Conservation (phyloP, 495 filamentous ascomycete genomes). For the Xylaria flabelliformis region DNA sequence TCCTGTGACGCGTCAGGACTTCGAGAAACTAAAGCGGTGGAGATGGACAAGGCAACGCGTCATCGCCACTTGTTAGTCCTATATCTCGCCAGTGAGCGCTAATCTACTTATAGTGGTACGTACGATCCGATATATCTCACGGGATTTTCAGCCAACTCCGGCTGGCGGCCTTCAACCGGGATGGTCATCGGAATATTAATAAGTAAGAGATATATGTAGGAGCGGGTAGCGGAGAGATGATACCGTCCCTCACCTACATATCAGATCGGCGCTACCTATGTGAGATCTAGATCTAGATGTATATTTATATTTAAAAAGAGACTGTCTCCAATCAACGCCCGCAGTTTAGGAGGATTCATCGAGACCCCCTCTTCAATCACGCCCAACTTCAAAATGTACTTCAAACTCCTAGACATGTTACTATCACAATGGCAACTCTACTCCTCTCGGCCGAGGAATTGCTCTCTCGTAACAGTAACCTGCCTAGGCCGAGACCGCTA, state of each 20-base stretch:
- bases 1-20: background rate
- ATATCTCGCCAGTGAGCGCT: background rate
- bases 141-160: background rate
- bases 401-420: background rate
- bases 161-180: slow-evolving; percentile 19
- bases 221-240: slow-evolving; percentile 21
- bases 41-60: background rate
- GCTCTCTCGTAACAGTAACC: background rate
- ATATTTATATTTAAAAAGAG: slow-evolving; percentile 13
- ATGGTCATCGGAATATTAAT: slow-evolving; percentile 20
- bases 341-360: background rate
- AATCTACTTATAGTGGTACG: background rate
- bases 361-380: background rate
- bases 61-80: slow-evolving; percentile 1
- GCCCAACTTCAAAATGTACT: slow-evolving; percentile 7
- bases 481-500: slow-evolving; percentile 22
- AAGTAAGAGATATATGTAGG: slow-evolving; percentile 15
- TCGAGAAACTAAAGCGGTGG: slow-evolving; percentile 4
- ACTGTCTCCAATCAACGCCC: slow-evolving; percentile 12
- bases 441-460: slow-evolving; percentile 11
- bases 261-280: slow-evolving; percentile 18
- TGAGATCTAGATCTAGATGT: slow-evolving; percentile 27
- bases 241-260: slow-evolving; percentile 11
- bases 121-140: slow-evolving; percentile 4
- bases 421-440: background rate